These are phyloP conservation scores for Stromatinia cepivora DNA, from an alignment of 2,329 filamentous ascomycete species.

Conservation along the genomic window DNA sequence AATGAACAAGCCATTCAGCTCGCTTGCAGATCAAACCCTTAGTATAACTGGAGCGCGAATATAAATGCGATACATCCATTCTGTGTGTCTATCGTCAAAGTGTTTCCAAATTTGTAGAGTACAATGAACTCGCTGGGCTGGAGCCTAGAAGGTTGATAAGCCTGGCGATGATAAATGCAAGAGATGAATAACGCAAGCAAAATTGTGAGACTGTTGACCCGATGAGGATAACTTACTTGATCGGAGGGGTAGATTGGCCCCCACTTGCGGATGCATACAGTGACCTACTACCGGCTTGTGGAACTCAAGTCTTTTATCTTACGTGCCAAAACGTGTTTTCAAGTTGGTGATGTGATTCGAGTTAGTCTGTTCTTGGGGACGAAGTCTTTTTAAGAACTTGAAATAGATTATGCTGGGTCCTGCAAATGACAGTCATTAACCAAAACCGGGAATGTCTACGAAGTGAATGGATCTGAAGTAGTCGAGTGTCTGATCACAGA, in stretches of 20 bases:
- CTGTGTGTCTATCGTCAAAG: neutral
- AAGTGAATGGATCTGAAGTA: conserved; percentile 11
- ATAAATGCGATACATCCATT: conserved; percentile 4
- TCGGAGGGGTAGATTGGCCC: neutral
- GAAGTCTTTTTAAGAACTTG: conserved; percentile 6
- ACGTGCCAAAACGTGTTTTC: conserved; percentile 12
- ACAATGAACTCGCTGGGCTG: neutral
- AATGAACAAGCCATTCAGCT: conserved; percentile 3
- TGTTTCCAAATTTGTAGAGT: neutral
- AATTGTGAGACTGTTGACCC: conserved; percentile 2
- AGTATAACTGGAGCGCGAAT: conserved; percentile 14
- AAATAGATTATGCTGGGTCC: conserved; percentile 14
- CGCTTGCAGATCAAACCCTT: neutral
- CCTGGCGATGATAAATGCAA: neutral
- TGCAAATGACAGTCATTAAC: conserved; percentile 12
- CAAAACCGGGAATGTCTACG: neutral
- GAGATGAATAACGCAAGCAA: neutral
- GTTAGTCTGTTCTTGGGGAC: neutral
- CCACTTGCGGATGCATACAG: conserved; percentile 16
- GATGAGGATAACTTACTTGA: conserved; percentile 12
- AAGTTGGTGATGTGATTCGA: neutral
- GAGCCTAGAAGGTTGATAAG: neutral
- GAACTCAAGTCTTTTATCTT: conserved; percentile 6
- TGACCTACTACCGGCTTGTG: conserved; percentile 16
- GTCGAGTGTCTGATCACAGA: neutral